A percentile compares a stretch with the other conserved stretches of the same genome.
Evolutionary conservation across 2,329 filamentous ascomycete genomes (phyloP).

Genomic region (Aspergillus latus): DNA sequence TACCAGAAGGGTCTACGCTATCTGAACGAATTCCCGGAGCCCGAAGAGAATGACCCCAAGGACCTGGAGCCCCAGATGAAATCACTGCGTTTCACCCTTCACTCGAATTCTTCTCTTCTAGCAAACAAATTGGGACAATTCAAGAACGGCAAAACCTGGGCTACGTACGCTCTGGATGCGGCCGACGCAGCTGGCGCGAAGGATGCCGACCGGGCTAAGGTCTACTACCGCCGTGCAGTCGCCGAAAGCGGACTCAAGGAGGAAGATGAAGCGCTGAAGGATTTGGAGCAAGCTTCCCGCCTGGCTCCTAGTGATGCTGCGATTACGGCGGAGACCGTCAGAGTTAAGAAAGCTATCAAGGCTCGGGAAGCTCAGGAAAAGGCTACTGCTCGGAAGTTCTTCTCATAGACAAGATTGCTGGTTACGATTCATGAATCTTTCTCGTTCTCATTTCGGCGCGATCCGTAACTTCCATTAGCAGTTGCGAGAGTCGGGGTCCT

Average conservation of each 20-base stretch:
- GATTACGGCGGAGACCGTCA: constrained; percentile 70
- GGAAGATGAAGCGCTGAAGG: constrained; percentile 74
- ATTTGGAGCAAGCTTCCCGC: constrained; percentile 72
- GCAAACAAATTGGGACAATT: constrained; percentile 76
- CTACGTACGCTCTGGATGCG: constrained; percentile 67
- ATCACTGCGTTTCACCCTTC: constrained; percentile 76
- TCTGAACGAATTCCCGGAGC: constrained; percentile 77
- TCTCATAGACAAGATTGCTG: constrained; percentile 49
- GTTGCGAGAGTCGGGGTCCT: constrained; percentile 1
- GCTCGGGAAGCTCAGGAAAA: constrained; percentile 83
- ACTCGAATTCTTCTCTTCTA: constrained; percentile 85
- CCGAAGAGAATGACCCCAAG: constrained; percentile 66
- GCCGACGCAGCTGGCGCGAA: constrained; percentile 63
- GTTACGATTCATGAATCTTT: constrained; percentile 33
- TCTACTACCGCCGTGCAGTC: constrained; percentile 76
- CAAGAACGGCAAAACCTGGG: constrained; percentile 68
- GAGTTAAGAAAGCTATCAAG: constrained; percentile 73
- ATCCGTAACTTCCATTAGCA: constrained; percentile 15
- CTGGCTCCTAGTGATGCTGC: constrained; percentile 73
- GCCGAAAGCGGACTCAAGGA: constrained; percentile 77
- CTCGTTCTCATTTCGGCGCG: constrained; percentile 15
- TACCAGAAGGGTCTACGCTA: constrained; percentile 93
- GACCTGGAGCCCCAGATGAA: constrained; percentile 67
- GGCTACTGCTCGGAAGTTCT: constrained; percentile 90
- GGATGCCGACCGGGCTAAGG: constrained; percentile 79